phyloP scores from a whole-genome alignment of 2,329 filamentous ascomycete genomes.

The Aspergillus ochraceus region DNA sequence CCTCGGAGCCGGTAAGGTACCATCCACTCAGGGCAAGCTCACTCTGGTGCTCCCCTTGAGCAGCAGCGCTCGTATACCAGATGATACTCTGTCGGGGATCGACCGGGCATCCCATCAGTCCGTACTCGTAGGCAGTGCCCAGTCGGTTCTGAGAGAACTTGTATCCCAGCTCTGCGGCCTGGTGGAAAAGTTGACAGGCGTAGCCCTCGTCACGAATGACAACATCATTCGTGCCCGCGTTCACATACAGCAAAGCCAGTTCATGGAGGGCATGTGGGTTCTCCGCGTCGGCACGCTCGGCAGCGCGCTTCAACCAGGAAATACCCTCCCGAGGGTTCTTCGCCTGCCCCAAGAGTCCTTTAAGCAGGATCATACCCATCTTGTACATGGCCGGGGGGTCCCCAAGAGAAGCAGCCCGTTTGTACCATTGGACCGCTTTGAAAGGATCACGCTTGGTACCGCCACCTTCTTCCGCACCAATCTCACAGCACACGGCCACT shows the following conservation, averaged over 20 bases:
- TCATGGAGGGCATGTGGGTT: slow-evolving; percentile 97
- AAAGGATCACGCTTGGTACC: slow-evolving; percentile 86
- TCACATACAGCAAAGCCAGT: slow-evolving; percentile 64
- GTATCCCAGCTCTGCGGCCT: slow-evolving; percentile 86
- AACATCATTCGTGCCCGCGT: slow-evolving; percentile 61
- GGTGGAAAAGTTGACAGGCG: slow-evolving; percentile 75
- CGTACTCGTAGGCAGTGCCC: slow-evolving; percentile 87
- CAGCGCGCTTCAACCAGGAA: slow-evolving; percentile 88
- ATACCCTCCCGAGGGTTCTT: slow-evolving; percentile 83
- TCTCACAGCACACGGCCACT: slow-evolving; percentile 95
- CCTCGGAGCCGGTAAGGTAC: slow-evolving; percentile 90
- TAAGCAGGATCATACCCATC: slow-evolving; percentile 91
- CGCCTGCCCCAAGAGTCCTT: slow-evolving; percentile 85
- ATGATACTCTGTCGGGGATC: slow-evolving; percentile 83
- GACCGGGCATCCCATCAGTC: slow-evolving; percentile 75
- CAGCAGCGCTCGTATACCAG: slow-evolving; percentile 90
- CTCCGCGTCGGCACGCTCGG: slow-evolving; percentile 80
- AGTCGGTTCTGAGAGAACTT: slow-evolving; percentile 93
- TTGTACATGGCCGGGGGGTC: slow-evolving; percentile 98
- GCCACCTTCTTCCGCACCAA: slow-evolving; percentile 90
- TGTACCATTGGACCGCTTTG: slow-evolving; percentile 98
- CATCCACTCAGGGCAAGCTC: slow-evolving; percentile 84
- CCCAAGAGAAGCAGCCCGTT: slow-evolving; percentile 83
- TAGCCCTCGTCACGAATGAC: slow-evolving; percentile 81
- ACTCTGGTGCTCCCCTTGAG: slow-evolving; percentile 90